Evolutionary conservation across 1,284 basidiomycete species (phyloP), one percentile per base, ranked within the genome.

Genomic region (Ganoderma meredithae): DNA sequence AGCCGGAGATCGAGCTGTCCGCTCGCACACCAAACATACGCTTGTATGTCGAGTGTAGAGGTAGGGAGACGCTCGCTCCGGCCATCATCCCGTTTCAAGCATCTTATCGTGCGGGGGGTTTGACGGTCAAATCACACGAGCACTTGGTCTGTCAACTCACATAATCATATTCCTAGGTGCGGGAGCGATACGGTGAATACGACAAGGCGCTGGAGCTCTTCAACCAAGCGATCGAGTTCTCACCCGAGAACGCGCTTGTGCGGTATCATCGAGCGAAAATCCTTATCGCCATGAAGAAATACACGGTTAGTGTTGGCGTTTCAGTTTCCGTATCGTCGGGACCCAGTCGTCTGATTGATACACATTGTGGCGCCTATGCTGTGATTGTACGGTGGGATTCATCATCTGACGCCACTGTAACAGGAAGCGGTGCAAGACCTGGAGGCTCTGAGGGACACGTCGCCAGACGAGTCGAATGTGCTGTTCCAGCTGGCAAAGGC

Each of bases 401-500:
- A 60, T 60, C 58, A 55, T 60, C 47, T 59, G 41, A 39, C 61
- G 49, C 59, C 69, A 63, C 63, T 53, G n/a, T 60, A 56, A 71
- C 83, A 96, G 95, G 83, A 85, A 64, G 95, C 96, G 22, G 88
- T 95, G 60, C 79, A 85, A 69, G 94, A 95, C 77, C 86, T 98
- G 73, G 90, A 95, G 80, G 83, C 86, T 66, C 87, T 98, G 60
- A 86, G 90, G 72, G 90, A 89, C 76, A 84, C 88, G 68, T 93
- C 95, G 40, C 95, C 96, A 13, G 95, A 96, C 78, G 96, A 98
- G 83, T 93, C 95, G 68, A 97, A 97, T 81, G 93, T 98, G 64
- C 90, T 96, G 70, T 97, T 97, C 86, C 91, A 97, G 79, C 88
- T 98, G n/a, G 96, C 95, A 41, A 94, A 93, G 81, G 92, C 92